These are phyloP conservation scores for Paraphaeosphaeria sporulosa DNA, from an alignment of 2,329 filamentous ascomycete species.

Conservation along the genomic window DNA sequence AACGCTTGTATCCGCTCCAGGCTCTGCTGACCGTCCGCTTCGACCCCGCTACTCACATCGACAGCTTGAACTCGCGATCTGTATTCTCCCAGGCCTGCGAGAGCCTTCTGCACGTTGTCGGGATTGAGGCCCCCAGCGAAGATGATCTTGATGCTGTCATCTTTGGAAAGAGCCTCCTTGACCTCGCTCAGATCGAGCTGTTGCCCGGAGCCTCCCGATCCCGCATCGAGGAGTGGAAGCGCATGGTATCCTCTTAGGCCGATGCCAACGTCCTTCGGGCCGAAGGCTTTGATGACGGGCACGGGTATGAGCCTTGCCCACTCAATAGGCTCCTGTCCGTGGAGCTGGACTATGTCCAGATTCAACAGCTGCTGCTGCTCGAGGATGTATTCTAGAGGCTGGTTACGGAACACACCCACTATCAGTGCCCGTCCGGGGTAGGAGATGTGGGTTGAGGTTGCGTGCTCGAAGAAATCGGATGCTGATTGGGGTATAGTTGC, in stretches of 20 bases:
- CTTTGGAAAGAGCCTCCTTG: slow-evolving; percentile 68
- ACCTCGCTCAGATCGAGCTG: slow-evolving; percentile 76
- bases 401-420: slow-evolving; percentile 93
- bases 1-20: slow-evolving; percentile 83
- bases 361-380: slow-evolving; percentile 76
- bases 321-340: slow-evolving; percentile 90
- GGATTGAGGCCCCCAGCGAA: slow-evolving; percentile 86
- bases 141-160: slow-evolving; percentile 75
- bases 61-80: slow-evolving; percentile 76
- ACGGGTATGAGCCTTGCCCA: slow-evolving; percentile 91
- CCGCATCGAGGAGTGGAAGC: slow-evolving; percentile 85
- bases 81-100: slow-evolving; percentile 69
- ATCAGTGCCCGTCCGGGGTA: slow-evolving; percentile 73
- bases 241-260: slow-evolving; percentile 81
- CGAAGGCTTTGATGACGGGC: slow-evolving; percentile 87
- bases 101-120: slow-evolving; percentile 74
- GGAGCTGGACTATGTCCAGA: slow-evolving; percentile 90
- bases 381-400: slow-evolving; percentile 82
- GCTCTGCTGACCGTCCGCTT: slow-evolving; percentile 78
- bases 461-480: slow-evolving; percentile 76
- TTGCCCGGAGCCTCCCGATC: slow-evolving; percentile 81
- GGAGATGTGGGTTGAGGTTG: slow-evolving; percentile 54
- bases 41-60: slow-evolving; percentile 94
- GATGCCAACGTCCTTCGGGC: slow-evolving; percentile 75
- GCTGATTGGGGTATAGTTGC: slow-evolving; percentile 45